Base-by-base conservation (phyloP, 1,284 basidiomycete genomes). In the Heterobasidion occidentale region DNA sequence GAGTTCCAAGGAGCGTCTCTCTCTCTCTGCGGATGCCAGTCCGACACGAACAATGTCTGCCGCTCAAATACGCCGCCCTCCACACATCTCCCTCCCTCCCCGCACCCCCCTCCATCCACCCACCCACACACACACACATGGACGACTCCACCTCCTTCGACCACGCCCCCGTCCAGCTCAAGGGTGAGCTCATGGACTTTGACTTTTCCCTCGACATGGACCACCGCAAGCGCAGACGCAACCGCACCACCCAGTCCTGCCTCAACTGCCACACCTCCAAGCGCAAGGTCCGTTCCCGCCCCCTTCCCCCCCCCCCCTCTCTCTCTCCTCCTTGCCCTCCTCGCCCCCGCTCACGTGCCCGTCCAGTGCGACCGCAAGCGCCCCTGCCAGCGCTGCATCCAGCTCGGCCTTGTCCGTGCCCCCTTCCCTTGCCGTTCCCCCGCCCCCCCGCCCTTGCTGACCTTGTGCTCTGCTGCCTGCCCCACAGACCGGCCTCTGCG, bases 231-330 rank as follows among this genome's bases (percentile, higher is more conserved):
- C 80, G 61, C 36, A 55, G 92, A 67, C 80, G 92, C 65, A 94
- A 95, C 74, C 79, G 92, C 66, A 93, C 91, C 45, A 94, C 92
- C 7, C 87, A 93, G 74, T 84, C 81, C 20, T 95, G 92, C 68
- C 78, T 95, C 56, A 93, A 94, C 65, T 95, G 92, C 72, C 92
- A 94, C 71, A 92, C 91, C 52, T 93, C 92, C 56, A 94, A 94
- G 74, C 78, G 92, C 65, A 94, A 93, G 79, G 91, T 92, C 60
- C 59, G 78, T 68, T 36, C 11, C 33, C 49, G 1, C 9, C 27
- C 14, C 34, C 48, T 15, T 20, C 17, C n/a, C 52, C 53, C 6
- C 35, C 59, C 57, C 55, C 62, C 56, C 58, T 57, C 36, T 50
- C 52, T 44, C 35, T 49, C 51, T 51, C 56, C 20, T 58, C 47